Evolutionary conservation across 1,284 basidiomycete genomes (phyloP).

Genomic region (Ustilago lituana): DNA sequence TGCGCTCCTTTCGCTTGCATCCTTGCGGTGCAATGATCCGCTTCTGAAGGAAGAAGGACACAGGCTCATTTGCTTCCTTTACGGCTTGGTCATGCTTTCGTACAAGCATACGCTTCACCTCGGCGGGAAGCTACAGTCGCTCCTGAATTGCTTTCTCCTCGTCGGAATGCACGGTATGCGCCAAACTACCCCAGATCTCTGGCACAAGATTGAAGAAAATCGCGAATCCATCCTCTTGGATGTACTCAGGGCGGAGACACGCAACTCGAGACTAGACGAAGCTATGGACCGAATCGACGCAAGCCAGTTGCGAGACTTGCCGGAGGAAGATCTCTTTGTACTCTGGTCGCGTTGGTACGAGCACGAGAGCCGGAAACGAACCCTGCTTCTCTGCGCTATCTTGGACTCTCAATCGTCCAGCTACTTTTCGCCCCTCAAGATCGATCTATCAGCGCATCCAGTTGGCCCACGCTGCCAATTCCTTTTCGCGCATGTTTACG

Average conservation of each 20-base stretch:
- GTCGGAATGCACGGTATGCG: slow-evolving; percentile 23
- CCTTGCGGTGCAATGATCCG: slow-evolving; percentile 11
- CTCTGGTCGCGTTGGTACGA: slow-evolving; percentile 33
- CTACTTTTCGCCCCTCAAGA: slow-evolving; percentile 33
- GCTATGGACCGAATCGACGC: slow-evolving; percentile 25
- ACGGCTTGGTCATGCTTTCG: slow-evolving; percentile 33
- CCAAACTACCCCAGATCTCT: slow-evolving; percentile 29
- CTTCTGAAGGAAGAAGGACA: slow-evolving; percentile 25
- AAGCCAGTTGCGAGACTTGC: neutral
- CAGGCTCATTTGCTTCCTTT: slow-evolving; percentile 27
- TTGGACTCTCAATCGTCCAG: slow-evolving; percentile 34
- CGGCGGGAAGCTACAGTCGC: slow-evolving; percentile 16
- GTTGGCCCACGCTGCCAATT: slow-evolving; percentile 37
- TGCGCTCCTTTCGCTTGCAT: slow-evolving; percentile 26
- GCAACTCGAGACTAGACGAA: slow-evolving; percentile 1
- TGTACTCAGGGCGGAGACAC: slow-evolving; percentile 20
- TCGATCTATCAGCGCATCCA: slow-evolving; percentile 15
- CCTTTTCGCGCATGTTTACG: slow-evolving; percentile 32
- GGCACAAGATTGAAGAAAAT: slow-evolving; percentile 21
- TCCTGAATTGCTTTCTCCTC: slow-evolving; percentile 34
- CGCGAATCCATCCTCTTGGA: slow-evolving; percentile 31
- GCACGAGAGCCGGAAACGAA: slow-evolving; percentile 37
- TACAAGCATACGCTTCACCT: slow-evolving; percentile 33
- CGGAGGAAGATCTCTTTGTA: slow-evolving; percentile 17
- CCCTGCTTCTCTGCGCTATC: slow-evolving; percentile 28